Evolutionary conservation across 371 early-diverging fungal genomes (phyloP), one percentile per base, ranked within the genome.

Genomic region (Mucor piriformis): DNA sequence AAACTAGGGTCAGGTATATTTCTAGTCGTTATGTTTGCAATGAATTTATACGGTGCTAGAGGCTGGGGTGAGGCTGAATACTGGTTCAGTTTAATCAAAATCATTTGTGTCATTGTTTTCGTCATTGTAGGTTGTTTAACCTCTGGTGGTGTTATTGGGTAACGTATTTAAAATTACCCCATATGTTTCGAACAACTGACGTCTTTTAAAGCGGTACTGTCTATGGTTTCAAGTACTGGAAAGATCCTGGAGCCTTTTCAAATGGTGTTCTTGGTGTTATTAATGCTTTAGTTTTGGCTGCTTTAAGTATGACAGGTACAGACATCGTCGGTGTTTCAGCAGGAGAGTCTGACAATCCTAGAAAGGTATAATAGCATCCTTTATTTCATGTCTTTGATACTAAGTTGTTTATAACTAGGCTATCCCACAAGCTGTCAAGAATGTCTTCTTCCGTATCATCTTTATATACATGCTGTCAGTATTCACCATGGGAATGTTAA

Each of bases 221-320:
- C 1, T 56, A 47, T 32, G 57, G 57, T 0, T 56, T 56, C 20
- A 56, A 56, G 16, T 56, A 56, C 12, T 56, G 57, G 57, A 56
- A 47, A 12, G 57, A 56, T 37, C 57, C 57, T n/a, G 93, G 90
- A n/a, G 92, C 74, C 3, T 91, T 92, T 35, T 87, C 91, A 56
- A 84, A 86, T 54, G 88, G 89, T 40, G 86, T 86, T n/a, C 66
- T 90, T 6, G 88, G 87, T 10, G 75, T 90, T 21, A 70, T 91
- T 54, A 77, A 79, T 55, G 80, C 86, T 27, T 78, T 87, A 67
- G 66, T 89, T 37, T 59, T 86, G 46, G 87, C 87, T 46, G 88
- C 86, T 24, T 87, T 88, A 57, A 70, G 84, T 20, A 90, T 89
- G 74, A 88, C 89, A n/a, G 91, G 93, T 4, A 85, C 88, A 0